Evolutionary conservation across 1,284 basidiomycete species (phyloP), one percentile per base, ranked within the genome.

Genomic region (Microbotryum silenes-acaulis): DNA sequence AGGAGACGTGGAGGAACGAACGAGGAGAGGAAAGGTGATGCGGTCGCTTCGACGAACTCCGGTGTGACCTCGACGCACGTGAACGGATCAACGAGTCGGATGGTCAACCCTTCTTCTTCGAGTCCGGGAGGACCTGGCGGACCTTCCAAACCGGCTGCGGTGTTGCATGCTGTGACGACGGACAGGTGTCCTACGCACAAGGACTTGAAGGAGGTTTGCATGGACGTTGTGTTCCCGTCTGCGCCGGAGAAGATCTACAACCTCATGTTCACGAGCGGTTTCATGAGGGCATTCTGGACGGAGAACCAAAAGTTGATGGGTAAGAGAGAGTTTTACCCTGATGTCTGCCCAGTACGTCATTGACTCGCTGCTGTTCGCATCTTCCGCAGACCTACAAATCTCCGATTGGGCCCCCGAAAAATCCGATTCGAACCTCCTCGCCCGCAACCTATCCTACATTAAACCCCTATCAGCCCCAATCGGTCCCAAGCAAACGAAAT

Each of bases 181-280:
- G 66, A 68, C 33, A 63, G 59, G 27, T 62, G 60, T 53, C 62
- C 56, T 46, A 59, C 54, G 45, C 56, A 65, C 71, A 73, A 70
- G 63, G 62, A 53, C 53, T 56, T 58, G 56, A 67, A 67, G 56
- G 65, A 67, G 54, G 56, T 62, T 6, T 67, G 65, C 57, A 55
- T 69, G 57, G 67, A 69, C 46, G 42, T 57, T 5, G 45, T 56
- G 0, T 81, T 97, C 57, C 90, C 91, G 12, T 89, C 89, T 31
- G 87, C 91, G 0, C 93, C 93, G 1, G 93, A 97, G 72, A 89
- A 89, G 78, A 88, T 97, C 53, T 91, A 97, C 78, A 93, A 93
- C 72, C 79, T 99, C 69, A 89, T 98, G 79, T 97, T 97, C 75
- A 86, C 91, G 57, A 92, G 89, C 75, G 91, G 87, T 33, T 99